Conservation (phyloP, 441 rosid species). For the Adansonia rubrostipa region DNA sequence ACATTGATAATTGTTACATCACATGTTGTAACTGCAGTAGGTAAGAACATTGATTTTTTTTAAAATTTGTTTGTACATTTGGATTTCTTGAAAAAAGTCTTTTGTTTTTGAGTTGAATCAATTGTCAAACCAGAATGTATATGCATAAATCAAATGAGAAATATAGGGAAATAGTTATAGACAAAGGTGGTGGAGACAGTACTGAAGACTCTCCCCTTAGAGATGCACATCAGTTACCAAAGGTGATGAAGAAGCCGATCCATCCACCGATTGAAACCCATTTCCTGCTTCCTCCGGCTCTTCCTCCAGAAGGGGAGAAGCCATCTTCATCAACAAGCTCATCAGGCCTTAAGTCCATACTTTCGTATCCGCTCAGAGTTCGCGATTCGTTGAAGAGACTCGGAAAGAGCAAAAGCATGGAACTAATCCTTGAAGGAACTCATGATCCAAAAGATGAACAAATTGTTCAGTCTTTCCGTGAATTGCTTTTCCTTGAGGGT, state of each 20-base stretch:
- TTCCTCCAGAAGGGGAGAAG: constrained; percentile 25
- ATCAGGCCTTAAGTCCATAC: constrained; percentile 41
- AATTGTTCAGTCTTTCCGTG: constrained; percentile 48
- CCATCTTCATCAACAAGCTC: constrained; percentile 30
- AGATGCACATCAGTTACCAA: constrained; percentile 1
- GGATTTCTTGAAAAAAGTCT: not conserved
- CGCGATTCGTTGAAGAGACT: constrained; percentile 46
- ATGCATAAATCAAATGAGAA: constrained; percentile 38
- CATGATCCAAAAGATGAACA: constrained; percentile 55
- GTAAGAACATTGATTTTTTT: not conserved
- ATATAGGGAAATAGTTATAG: constrained; percentile 39
- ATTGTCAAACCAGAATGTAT: not conserved
- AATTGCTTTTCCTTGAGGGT: constrained; percentile 53
- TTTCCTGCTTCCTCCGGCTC: constrained; percentile 42
- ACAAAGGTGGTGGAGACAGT: constrained; percentile 33
- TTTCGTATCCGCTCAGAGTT: constrained; percentile 40
- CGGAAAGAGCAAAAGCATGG: constrained; percentile 50
- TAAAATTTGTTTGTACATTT: not conserved
- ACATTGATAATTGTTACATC: constrained; percentile 17
- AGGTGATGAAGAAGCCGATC: constrained; percentile 31
- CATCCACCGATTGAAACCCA: constrained; percentile 47
- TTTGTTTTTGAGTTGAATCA: not conserved
- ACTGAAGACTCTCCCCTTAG: constrained; percentile 27
- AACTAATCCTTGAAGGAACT: constrained; percentile 44
- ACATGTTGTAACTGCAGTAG: constrained; percentile 14